These are phyloP conservation scores for Pichia cephalocereana DNA, from an alignment of 805 yeast genomes.

Conservation along the genomic window DNA sequence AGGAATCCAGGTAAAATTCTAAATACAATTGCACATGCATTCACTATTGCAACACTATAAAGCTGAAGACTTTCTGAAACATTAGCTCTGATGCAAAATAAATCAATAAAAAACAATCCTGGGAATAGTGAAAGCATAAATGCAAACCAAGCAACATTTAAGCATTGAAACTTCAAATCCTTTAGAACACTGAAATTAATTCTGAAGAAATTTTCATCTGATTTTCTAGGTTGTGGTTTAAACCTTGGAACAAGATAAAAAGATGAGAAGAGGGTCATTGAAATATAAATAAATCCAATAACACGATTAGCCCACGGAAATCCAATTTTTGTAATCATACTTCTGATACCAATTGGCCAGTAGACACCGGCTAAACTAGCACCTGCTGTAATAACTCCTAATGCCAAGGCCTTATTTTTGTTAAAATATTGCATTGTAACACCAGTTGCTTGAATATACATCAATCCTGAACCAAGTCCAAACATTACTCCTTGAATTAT, in stretches of 20 bases:
- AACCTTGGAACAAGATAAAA: constrained; percentile 23
- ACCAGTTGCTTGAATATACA: constrained; percentile 50
- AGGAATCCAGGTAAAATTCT: constrained; percentile 43
- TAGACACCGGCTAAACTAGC: constrained; percentile 43
- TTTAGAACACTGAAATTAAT: constrained; percentile 30
- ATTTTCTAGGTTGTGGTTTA: constrained; percentile 28
- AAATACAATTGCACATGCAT: constrained; percentile 39
- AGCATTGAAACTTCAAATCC: constrained; percentile 29
- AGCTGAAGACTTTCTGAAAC: constrained; percentile 39
- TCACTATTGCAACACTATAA: constrained; percentile 34
- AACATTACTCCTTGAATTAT: constrained; percentile 59
- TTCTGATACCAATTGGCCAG: constrained; percentile 40
- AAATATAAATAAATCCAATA: constrained; percentile 32
- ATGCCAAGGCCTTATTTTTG: constrained; percentile 45
- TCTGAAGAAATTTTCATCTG: constrained; percentile 25
- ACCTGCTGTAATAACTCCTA: constrained; percentile 39
- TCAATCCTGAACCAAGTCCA: constrained; percentile 47
- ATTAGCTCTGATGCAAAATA: constrained; percentile 43
- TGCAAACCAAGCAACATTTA: constrained; percentile 31
- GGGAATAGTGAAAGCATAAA: constrained; percentile 28
- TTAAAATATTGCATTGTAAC: constrained; percentile 61
- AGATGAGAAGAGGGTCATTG: constrained; percentile 17
- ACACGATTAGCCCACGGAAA: constrained; percentile 44
- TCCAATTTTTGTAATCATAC: constrained; percentile 28
- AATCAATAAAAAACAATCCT: constrained; percentile 47